Conservation (phyloP, 176 grass and related monocot genomes). For the Rhynchospora pubera region DNA sequence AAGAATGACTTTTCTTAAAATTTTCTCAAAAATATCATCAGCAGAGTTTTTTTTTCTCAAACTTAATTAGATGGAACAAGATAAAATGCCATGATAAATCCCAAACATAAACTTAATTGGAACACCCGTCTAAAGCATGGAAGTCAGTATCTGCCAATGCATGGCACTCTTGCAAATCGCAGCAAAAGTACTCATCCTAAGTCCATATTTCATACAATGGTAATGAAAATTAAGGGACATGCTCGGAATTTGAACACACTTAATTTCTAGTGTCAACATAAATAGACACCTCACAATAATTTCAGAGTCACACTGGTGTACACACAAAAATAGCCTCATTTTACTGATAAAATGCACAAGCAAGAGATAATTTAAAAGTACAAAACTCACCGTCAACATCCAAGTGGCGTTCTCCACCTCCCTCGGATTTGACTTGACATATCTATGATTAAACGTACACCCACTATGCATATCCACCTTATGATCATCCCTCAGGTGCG, state of each 20-base stretch:
- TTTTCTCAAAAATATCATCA: not conserved
- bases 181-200: not conserved
- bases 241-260: not conserved
- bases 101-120: not conserved
- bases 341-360: constrained; percentile 2
- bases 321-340: not conserved
- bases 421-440: constrained; percentile 64
- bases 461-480: constrained; percentile 85
- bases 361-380: not conserved
- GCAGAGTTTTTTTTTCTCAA: not conserved
- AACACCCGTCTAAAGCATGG: too few relatives aligned
- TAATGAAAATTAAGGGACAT: not conserved
- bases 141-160: not conserved
- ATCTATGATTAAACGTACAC: constrained; percentile 95
- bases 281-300: not conserved
- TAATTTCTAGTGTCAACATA: not conserved
- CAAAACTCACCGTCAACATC: constrained; percentile 67
- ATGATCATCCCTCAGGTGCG: constrained; percentile 80
- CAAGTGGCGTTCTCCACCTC: constrained; percentile 88
- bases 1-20: not conserved
- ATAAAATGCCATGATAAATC: not conserved
- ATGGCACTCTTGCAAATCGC: not conserved
- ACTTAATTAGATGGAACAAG: not conserved
- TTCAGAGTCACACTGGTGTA: not conserved
- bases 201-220: not conserved